A percentile compares a stretch with the other conserved stretches of the same genome.
phyloP scores from a whole-genome alignment of 2,329 filamentous ascomycete genomes.

The Colletotrichum karsti region DNA sequence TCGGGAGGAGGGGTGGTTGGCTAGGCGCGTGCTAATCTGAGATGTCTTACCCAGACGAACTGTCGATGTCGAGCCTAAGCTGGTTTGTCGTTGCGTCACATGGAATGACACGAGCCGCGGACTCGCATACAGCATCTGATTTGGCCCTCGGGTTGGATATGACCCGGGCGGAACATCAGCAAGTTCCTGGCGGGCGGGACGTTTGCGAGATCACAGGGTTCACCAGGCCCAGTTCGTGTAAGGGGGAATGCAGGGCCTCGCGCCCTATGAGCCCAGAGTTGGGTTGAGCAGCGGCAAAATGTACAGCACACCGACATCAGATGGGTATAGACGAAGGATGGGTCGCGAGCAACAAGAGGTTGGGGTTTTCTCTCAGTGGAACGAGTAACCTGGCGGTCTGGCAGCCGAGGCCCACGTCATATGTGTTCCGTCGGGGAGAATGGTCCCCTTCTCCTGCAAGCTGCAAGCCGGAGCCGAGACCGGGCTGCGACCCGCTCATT shows the following conservation, averaged over 20 bases:
- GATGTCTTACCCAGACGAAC: not conserved
- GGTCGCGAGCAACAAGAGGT: not conserved
- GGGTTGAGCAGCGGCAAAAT: not conserved
- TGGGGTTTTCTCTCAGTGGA: not conserved
- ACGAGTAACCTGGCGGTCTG: not conserved
- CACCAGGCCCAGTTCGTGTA: not conserved
- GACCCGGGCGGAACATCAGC: not conserved
- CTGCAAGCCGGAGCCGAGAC: conserved; percentile 27
- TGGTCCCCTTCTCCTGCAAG: not conserved
- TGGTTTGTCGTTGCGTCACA: not conserved
- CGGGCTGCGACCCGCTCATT: conserved; percentile 12
- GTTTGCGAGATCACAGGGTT: not conserved
- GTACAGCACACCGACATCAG: not conserved
- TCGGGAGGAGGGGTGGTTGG: not conserved
- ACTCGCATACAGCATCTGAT: not conserved
- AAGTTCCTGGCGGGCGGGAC: not conserved
- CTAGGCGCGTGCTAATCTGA: not conserved
- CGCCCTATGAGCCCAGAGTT: not conserved
- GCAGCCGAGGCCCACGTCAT: conserved; percentile 13
- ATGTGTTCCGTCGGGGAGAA: not conserved
- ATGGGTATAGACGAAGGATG: not conserved
- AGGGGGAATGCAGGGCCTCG: too few relatives aligned
- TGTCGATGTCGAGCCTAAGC: not conserved
- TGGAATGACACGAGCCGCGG: not conserved
- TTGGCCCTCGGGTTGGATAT: not conserved